Evolutionary conservation across 257 asterid genomes (phyloP).

Genomic region (Gardenia jasminoides): DNA sequence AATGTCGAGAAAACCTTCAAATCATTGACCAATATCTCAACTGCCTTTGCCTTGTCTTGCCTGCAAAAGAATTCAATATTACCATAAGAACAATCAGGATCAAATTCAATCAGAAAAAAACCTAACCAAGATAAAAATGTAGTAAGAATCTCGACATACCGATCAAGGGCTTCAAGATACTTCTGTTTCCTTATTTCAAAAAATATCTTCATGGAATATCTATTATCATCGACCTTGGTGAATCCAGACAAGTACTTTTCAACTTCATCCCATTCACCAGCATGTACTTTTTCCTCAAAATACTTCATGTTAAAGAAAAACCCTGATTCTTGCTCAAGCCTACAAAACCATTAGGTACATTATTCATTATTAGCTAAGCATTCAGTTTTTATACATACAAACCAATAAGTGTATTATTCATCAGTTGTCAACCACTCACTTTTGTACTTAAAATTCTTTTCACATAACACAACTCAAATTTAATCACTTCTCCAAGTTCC

Average conservation of each 20-base stretch:
- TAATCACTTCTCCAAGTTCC: neutral
- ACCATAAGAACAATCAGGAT: neutral
- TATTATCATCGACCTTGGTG: conserved; percentile 91
- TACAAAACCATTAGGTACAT: conserved; percentile 24
- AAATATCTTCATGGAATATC: conserved; percentile 97
- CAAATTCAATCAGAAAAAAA: neutral
- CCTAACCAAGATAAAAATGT: neutral
- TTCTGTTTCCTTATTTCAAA: conserved; percentile 96
- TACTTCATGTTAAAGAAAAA: conserved; percentile 94
- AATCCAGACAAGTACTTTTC: conserved; percentile 96
- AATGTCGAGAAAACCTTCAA: conserved; percentile 87
- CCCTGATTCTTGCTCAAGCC: conserved; percentile 98
- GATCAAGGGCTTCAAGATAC: conserved; percentile 96
- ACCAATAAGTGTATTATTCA: neutral
- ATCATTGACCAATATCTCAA: conserved; percentile 79
- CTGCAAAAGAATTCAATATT: conserved; percentile 33
- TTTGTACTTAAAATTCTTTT: neutral
- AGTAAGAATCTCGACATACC: conserved; percentile 39
- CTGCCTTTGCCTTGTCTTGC: conserved; percentile 93
- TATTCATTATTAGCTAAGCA: neutral
- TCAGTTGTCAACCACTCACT: neutral
- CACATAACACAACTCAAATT: neutral
- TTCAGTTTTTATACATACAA: neutral
- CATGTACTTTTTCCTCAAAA: conserved; percentile 94
- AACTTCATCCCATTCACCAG: conserved; percentile 98